Evolutionary conservation across 2,329 filamentous ascomycete genomes (phyloP).

Genomic region (Alternaria angustiovoidea): DNA sequence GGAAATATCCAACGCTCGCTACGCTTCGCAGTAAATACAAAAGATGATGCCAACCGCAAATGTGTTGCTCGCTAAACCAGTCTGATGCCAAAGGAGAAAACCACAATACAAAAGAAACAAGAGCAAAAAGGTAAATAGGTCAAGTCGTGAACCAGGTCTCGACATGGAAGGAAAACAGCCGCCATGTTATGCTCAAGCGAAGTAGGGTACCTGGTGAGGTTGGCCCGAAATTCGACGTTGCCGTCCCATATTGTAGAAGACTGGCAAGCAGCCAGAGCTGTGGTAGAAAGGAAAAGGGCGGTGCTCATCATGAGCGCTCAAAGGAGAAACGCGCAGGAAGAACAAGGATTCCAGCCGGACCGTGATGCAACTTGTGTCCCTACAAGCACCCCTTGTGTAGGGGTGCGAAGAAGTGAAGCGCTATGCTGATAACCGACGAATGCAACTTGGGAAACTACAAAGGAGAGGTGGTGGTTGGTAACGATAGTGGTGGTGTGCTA

Average conservation of each 20-base stretch:
- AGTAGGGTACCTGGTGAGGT: conserved; percentile 15
- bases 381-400: conserved; percentile 29
- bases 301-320: conserved; percentile 28
- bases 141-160: conserved; percentile 25
- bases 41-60: conserved; percentile 37
- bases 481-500: conserved; percentile 6
- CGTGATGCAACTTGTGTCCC: conserved; percentile 47
- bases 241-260: conserved; percentile 41
- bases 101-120: conserved; percentile 20
- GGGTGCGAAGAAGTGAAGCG: conserved; percentile 41
- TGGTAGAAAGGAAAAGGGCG: conserved; percentile 35
- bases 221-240: conserved; percentile 41
- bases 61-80: conserved; percentile 38
- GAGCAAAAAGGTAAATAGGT: conserved; percentile 15
- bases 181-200: conserved; percentile 42
- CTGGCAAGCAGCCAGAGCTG: conserved; percentile 28
- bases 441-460: conserved; percentile 39
- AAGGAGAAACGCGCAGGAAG: conserved; percentile 22
- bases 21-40: conserved; percentile 38
- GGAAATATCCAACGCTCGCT: conserved; percentile 43
- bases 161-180: conserved; percentile 35
- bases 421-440: conserved; percentile 44
- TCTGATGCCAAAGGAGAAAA: conserved; percentile 18
- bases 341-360: conserved; percentile 38
- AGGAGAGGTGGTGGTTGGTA: conserved; percentile 27